phyloP scores from a whole-genome alignment of 2,329 filamentous ascomycete genomes.

The Huntiella bhutanensis region DNA sequence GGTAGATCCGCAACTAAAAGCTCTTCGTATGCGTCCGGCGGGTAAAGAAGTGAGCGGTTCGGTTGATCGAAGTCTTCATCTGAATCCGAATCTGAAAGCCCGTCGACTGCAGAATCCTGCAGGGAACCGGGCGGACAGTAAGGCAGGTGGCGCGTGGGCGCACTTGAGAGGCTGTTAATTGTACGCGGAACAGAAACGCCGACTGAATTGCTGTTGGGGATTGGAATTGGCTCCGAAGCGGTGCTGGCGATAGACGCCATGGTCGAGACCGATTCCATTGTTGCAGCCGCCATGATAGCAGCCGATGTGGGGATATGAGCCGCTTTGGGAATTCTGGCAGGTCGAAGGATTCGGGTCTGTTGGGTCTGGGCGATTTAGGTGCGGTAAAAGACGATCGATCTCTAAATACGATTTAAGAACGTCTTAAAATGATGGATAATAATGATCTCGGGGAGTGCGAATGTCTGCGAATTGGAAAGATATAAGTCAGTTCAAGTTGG shows the following conservation, averaged over 20 bases:
- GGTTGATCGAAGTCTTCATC: constrained; percentile 2
- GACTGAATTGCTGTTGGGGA: neutral
- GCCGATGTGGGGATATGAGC: no score
- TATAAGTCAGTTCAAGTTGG: no score
- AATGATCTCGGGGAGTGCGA: no score
- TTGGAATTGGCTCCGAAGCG: no score
- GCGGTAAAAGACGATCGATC: no score
- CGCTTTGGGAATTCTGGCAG: no score
- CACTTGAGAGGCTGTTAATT: neutral
- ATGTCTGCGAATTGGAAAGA: no score
- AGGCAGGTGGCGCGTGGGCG: constrained; percentile 6
- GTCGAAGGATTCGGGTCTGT: no score
- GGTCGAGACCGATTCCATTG: neutral
- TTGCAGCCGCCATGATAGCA: constrained; percentile 3
- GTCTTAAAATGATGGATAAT: no score
- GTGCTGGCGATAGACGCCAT: no score
- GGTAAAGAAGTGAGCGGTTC: constrained; percentile 50
- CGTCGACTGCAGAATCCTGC: neutral
- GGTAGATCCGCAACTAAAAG: constrained; percentile 33
- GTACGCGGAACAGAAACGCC: constrained; percentile 4
- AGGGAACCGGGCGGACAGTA: constrained; percentile 8
- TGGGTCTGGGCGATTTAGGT: no score
- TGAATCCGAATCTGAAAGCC: constrained; percentile 21
- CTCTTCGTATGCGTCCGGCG: constrained; percentile 43
- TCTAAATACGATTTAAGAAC: no score